phyloP scores from a whole-genome alignment of 352 stramenopile genomes.

The Phytophthora niederhauseri region DNA sequence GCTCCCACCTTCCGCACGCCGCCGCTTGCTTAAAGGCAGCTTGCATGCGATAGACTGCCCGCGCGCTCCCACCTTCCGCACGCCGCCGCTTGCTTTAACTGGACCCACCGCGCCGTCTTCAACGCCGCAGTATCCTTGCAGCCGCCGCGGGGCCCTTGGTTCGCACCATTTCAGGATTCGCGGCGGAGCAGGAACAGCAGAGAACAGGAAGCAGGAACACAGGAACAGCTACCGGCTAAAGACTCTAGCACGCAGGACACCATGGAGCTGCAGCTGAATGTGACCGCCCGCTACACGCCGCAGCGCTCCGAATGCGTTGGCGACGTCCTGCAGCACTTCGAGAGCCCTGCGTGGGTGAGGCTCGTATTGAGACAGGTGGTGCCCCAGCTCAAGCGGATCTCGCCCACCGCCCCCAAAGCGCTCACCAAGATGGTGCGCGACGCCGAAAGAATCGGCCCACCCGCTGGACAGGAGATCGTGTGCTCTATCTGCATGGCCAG shows the following conservation, averaged over 20 bases:
- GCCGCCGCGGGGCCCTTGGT: slow-evolving; percentile 2
- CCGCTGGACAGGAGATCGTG: slow-evolving; percentile 27
- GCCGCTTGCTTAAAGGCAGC: slow-evolving; percentile 19
- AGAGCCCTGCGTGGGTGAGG: slow-evolving; percentile 23
- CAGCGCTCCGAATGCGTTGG: slow-evolving; percentile 7
- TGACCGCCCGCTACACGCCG: slow-evolving; percentile 16
- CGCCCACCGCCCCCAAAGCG: slow-evolving; percentile 19
- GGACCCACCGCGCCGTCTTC: slow-evolving; percentile 16
- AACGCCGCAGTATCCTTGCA: background rate
- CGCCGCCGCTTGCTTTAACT: slow-evolving; percentile 1
- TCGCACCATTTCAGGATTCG: slow-evolving; percentile 25
- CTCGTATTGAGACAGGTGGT: slow-evolving; percentile 26
- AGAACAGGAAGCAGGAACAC: background rate
- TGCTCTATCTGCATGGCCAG: slow-evolving; percentile 90
- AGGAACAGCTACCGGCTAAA: background rate
- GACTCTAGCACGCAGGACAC: background rate
- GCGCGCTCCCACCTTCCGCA: slow-evolving; percentile 27
- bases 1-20: slow-evolving; percentile 25
- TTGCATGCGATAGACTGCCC: slow-evolving; percentile 32
- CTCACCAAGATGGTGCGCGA: slow-evolving; percentile 37
- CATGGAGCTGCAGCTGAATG: slow-evolving; percentile 32
- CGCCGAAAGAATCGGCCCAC: slow-evolving; percentile 17
- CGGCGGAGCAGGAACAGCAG: background rate
- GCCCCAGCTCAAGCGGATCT: slow-evolving; percentile 26
- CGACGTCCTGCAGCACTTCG: slow-evolving; percentile 27